Percentiles rank a stretch among this genome's conserved stretches.
These are phyloP conservation scores for Talaromyces sp. DNA, from an alignment of 2,329 filamentous ascomycete species.

Conservation along the genomic window DNA sequence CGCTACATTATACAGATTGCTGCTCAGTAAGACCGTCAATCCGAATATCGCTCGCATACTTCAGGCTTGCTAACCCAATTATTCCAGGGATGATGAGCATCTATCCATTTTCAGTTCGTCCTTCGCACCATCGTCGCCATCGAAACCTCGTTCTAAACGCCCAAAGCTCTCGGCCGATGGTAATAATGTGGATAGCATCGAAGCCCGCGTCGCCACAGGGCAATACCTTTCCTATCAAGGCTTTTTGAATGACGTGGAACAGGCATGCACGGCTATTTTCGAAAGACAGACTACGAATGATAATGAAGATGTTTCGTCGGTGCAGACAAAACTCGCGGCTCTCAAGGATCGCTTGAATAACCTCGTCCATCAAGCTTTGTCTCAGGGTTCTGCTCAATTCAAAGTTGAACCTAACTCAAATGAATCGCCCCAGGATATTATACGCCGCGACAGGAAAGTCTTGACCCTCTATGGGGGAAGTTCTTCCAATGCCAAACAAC, in stretches of 20 bases:
- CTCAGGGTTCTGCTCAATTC: slow-evolving; percentile 38
- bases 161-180: slow-evolving; percentile 39
- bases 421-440: slow-evolving; percentile 19
- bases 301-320: slow-evolving; percentile 30
- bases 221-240: slow-evolving; percentile 41
- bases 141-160: slow-evolving; percentile 44
- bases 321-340: slow-evolving; percentile 46
- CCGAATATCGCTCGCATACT: not conserved
- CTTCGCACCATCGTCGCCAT: slow-evolving; percentile 31
- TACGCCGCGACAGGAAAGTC: slow-evolving; percentile 55
- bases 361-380: slow-evolving; percentile 61
- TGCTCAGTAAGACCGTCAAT: slow-evolving; percentile 9
- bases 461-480: slow-evolving; percentile 70
- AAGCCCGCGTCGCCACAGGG: slow-evolving; percentile 36
- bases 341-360: slow-evolving; percentile 64
- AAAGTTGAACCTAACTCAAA: slow-evolving; percentile 36
- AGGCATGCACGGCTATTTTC: slow-evolving; percentile 36
- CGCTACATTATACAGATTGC: slow-evolving; percentile 17
- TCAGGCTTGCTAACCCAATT: slow-evolving; percentile 22
- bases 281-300: slow-evolving; percentile 30
- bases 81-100: slow-evolving; percentile 41
- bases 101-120: slow-evolving; percentile 43
- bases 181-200: slow-evolving; percentile 35
- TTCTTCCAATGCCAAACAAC: slow-evolving; percentile 68
- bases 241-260: slow-evolving; percentile 43